Evolutionary conservation across 1,139 yeast genomes (phyloP).

Genomic region (Blastobotrys capitulatus): DNA sequence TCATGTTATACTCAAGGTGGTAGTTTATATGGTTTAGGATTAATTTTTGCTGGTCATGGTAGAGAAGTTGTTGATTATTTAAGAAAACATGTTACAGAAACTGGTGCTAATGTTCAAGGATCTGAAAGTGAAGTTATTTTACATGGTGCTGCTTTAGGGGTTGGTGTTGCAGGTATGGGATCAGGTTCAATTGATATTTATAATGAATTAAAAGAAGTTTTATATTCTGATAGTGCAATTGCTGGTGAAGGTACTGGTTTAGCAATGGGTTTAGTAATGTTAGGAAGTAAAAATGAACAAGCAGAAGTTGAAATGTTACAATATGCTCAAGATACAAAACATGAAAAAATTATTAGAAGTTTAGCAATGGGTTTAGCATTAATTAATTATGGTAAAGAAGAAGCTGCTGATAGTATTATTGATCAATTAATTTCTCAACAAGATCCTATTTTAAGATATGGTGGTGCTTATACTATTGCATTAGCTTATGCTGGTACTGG

Average conservation of each 20-base stretch:
- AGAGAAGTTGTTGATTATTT: constrained; percentile 79
- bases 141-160: constrained; percentile 95
- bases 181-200: constrained; percentile 68
- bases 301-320: constrained; percentile 80
- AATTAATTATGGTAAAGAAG: constrained; percentile 81
- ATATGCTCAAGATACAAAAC: constrained; percentile 93
- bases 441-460: constrained; percentile 83
- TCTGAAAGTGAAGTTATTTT: constrained; percentile 80
- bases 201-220: constrained; percentile 77
- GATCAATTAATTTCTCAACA: constrained; percentile 66
- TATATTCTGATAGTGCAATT: constrained; percentile 86
- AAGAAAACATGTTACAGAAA: constrained; percentile 64
- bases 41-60: constrained; percentile 95
- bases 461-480: constrained; percentile 92
- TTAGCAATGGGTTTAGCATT: constrained; percentile 86
- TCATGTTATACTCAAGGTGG: constrained; percentile 87
- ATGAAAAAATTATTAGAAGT: constrained; percentile 91
- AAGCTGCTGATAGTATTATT: constrained; percentile 69
- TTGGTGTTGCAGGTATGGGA: constrained; percentile 98
- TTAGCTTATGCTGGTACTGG: constrained; percentile 98
- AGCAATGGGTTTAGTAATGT: constrained; percentile 94
- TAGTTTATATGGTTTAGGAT: constrained; percentile 85
- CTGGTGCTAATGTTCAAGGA: constrained; percentile 50
- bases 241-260: constrained; percentile 97
- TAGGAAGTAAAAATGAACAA: constrained; percentile 78